phyloP scores from a whole-genome alignment of 352 stramenopile species.

The Phytophthora citrophthora region DNA sequence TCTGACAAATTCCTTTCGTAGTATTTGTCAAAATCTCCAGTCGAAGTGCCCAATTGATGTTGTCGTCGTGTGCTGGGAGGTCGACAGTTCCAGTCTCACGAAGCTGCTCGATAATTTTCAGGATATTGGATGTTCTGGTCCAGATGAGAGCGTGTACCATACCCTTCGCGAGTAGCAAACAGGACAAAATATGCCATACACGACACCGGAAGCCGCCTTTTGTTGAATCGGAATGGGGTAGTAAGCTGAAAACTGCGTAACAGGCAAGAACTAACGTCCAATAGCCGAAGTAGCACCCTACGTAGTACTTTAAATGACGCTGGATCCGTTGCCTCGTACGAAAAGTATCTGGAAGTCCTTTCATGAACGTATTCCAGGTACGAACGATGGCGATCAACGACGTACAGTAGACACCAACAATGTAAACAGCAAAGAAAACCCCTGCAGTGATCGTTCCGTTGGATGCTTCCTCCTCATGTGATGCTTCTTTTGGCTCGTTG shows the following conservation, averaged over 20 bases:
- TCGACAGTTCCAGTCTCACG: conserved; percentile 64
- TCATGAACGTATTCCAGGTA: conserved; percentile 83
- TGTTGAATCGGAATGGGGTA: conserved; percentile 37
- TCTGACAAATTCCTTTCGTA: conserved; percentile 85
- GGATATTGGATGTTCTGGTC: conserved; percentile 85
- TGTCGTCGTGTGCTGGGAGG: conserved; percentile 72
- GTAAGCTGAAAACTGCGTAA: conserved; percentile 72
- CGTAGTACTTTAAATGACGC: conserved; percentile 87
- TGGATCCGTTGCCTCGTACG: conserved; percentile 77
- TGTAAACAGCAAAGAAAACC: conserved; percentile 86
- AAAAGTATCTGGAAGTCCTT: conserved; percentile 80
- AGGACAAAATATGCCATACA: conserved; percentile 77
- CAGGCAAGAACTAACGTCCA: conserved; percentile 80
- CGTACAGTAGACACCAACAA: conserved; percentile 81
- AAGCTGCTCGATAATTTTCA: conserved; percentile 77
- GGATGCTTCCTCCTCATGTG: conserved; percentile 14
- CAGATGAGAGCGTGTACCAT: conserved; percentile 86
- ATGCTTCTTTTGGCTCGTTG: conserved; percentile 6
- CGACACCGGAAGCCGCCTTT: conserved; percentile 56
- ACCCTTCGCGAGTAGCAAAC: conserved; percentile 73
- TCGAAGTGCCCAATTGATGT: conserved; percentile 89
- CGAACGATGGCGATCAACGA: conserved; percentile 77
- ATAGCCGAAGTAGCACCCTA: conserved; percentile 88
- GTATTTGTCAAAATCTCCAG: conserved; percentile 89
- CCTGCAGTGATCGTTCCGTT: conserved; percentile 62